Percentiles rank a stretch among this genome's conserved stretches.
Evolutionary conservation across 176 grass and related monocot species (phyloP).

Genomic region (Aegilops tauschii): DNA sequence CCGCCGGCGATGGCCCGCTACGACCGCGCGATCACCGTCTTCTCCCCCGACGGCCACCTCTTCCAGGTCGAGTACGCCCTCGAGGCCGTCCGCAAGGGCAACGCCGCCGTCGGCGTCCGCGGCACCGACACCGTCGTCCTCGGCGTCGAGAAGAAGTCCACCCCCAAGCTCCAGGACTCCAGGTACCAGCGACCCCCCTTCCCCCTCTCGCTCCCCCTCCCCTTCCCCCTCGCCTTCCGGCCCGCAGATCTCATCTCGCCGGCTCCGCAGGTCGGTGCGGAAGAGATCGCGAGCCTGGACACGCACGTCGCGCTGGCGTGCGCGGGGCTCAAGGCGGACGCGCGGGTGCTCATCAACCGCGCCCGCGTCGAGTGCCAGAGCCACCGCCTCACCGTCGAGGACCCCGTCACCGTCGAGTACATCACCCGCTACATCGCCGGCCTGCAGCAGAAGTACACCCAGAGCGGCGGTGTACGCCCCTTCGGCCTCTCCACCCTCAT

Average conservation of each 20-base stretch:
- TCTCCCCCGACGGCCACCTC: conserved; percentile 98
- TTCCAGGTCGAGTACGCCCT: conserved; percentile 99
- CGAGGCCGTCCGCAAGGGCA: conserved; percentile 98
- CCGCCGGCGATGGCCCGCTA: conserved; percentile 82
- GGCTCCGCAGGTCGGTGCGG: conserved; percentile 53
- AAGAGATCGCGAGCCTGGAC: conserved; percentile 93
- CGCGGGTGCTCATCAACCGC: conserved; percentile 87
- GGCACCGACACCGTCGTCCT: conserved; percentile 93
- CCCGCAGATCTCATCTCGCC: not conserved
- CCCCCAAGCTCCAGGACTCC: conserved; percentile 97
- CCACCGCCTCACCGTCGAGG: conserved; percentile 89
- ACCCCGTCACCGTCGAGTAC: conserved; percentile 95
- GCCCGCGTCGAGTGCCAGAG: conserved; percentile 97
- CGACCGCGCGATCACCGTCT: conserved; percentile 99
- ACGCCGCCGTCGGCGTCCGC: conserved; percentile 97
- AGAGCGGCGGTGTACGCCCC: conserved; percentile 79
- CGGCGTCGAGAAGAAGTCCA: conserved; percentile 99
- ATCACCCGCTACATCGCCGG: conserved; percentile 97
- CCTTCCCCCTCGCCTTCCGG: not conserved
- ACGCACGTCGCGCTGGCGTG: conserved; percentile 90
- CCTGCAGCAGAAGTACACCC: conserved; percentile 97
- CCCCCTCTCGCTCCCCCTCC: too few relatives aligned
- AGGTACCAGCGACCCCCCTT: conserved; percentile 29
- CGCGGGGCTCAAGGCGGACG: conserved; percentile 97
- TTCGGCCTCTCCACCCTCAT: conserved; percentile 95